A percentile compares a stretch with the other conserved stretches of the same genome.
Conservation (phyloP, 192 early-diverging fungal genomes). For the Coemansia sp. region DNA sequence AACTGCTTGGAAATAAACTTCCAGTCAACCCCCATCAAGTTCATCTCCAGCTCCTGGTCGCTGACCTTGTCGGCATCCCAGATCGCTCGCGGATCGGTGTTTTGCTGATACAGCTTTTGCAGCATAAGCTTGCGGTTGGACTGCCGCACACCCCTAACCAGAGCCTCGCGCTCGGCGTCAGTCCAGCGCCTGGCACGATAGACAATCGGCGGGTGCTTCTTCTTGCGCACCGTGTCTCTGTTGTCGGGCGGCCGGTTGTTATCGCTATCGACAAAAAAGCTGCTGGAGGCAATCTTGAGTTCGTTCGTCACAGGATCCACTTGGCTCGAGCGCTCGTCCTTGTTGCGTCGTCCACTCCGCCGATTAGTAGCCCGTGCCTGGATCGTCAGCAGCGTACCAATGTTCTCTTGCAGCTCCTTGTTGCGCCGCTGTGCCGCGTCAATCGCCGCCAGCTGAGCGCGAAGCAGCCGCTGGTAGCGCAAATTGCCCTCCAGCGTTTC, state of each 20-base stretch:
- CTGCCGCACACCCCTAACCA: slow-evolving; percentile 55
- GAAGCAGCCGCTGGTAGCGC: slow-evolving; percentile 49
- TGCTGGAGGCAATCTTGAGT: slow-evolving; percentile 21
- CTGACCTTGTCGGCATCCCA: slow-evolving; percentile 54
- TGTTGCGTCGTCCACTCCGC: slow-evolving; percentile 37
- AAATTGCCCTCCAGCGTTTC: slow-evolving; percentile 57
- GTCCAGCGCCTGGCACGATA: slow-evolving; percentile 59
- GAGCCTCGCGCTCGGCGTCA: slow-evolving; percentile 56
- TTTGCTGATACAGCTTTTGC: slow-evolving; percentile 53
- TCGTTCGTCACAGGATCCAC: slow-evolving; percentile 45
- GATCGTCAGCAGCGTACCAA: slow-evolving; percentile 39
- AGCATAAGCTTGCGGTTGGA: slow-evolving; percentile 55
- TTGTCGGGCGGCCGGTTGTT: slow-evolving; percentile 55
- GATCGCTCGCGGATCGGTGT: slow-evolving; percentile 47
- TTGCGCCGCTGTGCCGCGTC: slow-evolving; percentile 57
- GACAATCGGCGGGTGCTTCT: slow-evolving; percentile 53
- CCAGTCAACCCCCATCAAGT: slow-evolving; percentile 56
- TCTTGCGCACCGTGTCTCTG: slow-evolving; percentile 51
- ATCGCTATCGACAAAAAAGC: slow-evolving; percentile 45
- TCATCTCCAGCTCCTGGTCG: slow-evolving; percentile 53
- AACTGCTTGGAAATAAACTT: slow-evolving; percentile 55
- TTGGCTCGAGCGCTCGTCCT: slow-evolving; percentile 24
- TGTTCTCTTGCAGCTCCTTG: slow-evolving; percentile 44
- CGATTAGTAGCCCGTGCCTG: slow-evolving; percentile 44
- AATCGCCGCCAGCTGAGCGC: slow-evolving; percentile 51